Evolutionary conservation across 352 stramenopile species (phyloP), one percentile per base, ranked within the genome.

Genomic region (Globisporangium perplexum): DNA sequence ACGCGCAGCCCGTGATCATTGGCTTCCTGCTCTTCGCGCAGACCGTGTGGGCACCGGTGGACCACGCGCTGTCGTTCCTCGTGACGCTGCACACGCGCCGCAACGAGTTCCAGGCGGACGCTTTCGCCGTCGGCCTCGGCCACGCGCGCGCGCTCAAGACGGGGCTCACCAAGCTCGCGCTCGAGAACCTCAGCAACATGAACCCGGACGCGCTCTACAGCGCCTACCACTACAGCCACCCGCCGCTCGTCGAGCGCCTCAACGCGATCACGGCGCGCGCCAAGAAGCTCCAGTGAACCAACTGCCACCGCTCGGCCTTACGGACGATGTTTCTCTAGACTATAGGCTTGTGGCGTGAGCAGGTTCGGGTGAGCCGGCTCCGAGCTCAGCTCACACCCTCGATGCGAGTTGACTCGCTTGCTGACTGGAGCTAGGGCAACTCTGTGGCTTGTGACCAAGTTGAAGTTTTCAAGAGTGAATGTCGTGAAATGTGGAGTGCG

Each of bases 181-280:
- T 98, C 53, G 95, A 98, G 68, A 99, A 99, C 68, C 71, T 99
- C 24, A 86, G 85, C 62, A 98, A 98, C 64, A 98, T 99, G 90
- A 97, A 96, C 66, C 89, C 93, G 38, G 96, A 99, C 72, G 60
- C 50, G 53, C 85, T 93, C 61, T 99, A 98, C 75, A 96, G 83
- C 33, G 90, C 85, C 14, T 98, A 98, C 66, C 96, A 99, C 77
- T 98, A 99, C 76, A 97, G 79, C 62, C 97, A 99, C 70, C 97
- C 97, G 33, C 94, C 96, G 41, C 74, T 99, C 33, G 82, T 98
- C 4, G 94, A 99, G 67, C 84, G 97, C 15, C 76, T 99, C 8
- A 87, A 81, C 42, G 95, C 93, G n/a, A 98, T 99, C 55, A 68
- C 69, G 1, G 62, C 55, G 4, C 62, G 72, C 38, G 74, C 68